A percentile compares a stretch with the other conserved stretches of the same genome.
Conservation (phyloP, 306 rosid species). For the Chamaecrista fasciculata region DNA sequence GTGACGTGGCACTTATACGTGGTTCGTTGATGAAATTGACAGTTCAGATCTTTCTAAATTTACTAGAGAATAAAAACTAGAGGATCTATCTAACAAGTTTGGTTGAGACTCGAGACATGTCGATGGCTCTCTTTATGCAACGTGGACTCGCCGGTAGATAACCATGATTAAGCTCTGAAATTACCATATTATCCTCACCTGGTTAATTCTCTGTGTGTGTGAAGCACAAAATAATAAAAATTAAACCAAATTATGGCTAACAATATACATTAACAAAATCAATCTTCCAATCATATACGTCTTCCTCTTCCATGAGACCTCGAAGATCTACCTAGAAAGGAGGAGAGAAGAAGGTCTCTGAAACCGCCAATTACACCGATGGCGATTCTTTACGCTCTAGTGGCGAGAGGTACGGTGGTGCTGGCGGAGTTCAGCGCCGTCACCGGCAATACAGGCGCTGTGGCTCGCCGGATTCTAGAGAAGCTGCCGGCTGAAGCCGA, state of each 20-base stretch:
- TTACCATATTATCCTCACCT: not conserved
- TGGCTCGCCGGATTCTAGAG: conserved; percentile 88
- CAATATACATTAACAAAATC: not conserved
- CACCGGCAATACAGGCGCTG: conserved; percentile 88
- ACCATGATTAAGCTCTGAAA: not conserved
- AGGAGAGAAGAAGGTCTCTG: not conserved
- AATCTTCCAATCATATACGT: conserved; percentile 12
- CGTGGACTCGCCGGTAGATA: conserved; percentile 40
- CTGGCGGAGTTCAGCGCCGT: conserved; percentile 96
- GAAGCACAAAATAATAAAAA: not conserved
- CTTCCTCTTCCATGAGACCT: conserved; percentile 19
- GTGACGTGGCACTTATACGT: too few relatives aligned
- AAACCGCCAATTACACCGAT: conserved; percentile 30
- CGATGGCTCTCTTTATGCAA: too few relatives aligned
- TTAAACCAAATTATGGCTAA: not conserved
- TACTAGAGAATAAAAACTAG: too few relatives aligned
- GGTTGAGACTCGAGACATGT: too few relatives aligned
- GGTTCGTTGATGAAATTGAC: too few relatives aligned
- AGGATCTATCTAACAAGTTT: too few relatives aligned
- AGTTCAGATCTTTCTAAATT: too few relatives aligned
- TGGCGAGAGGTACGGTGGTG: conserved; percentile 88
- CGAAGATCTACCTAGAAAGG: conserved; percentile 38
- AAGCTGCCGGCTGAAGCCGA: conserved; percentile 88
- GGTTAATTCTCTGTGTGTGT: too few relatives aligned
- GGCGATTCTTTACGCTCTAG: conserved; percentile 96